Evolutionary conservation across 768 basidiomycete species (phyloP), one percentile per base, ranked within the genome.

Genomic region (Agrocybe pediades): DNA sequence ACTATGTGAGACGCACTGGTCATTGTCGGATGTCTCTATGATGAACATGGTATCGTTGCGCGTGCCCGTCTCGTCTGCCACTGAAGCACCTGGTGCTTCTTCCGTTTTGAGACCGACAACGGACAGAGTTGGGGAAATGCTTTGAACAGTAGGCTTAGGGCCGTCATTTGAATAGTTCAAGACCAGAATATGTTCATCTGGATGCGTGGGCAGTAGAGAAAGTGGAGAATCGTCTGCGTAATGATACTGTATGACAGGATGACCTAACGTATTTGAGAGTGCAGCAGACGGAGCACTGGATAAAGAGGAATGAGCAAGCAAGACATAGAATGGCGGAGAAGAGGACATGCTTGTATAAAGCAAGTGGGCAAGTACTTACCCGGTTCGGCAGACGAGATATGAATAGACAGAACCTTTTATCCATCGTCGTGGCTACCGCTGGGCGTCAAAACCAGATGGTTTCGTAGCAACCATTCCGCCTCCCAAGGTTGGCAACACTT

Each of bases 171-270:
- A n/a, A n/a, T 82, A 85, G 67, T 90, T 82, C 40, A 94, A 76
- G 21, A 94, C 76, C 1, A 94, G 74, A 20, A 93, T 84, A 60
- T 87, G 87, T 66, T 91, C 89, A 47, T 81, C 76, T 9, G 79
- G 72, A 36, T 76, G 74, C 29, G 74, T 78, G 4, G 88, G 85
- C 36, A 90, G 70, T 11, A 92, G 69, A 9, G 81, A 69, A n/a
- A 83, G 68, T 2, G 89, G 85, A 0, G 86, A 78, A 63, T 94
- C 92, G 61, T 94, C 90, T 17, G 83, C 80, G 63, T 90, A 93
- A 61, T 90, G 87, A 65, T 92, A 92, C 60, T 92, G 87, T 16
- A 94, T 85, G 40, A 74, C 71, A 4, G 89, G 88, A 63, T 93
- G 91, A 9, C 78, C 71, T 46, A 89, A 74, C n/a, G 78, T 72